Base-by-base conservation (phyloP, 1,284 basidiomycete genomes). In the Coniferiporia sulphurascens region DNA sequence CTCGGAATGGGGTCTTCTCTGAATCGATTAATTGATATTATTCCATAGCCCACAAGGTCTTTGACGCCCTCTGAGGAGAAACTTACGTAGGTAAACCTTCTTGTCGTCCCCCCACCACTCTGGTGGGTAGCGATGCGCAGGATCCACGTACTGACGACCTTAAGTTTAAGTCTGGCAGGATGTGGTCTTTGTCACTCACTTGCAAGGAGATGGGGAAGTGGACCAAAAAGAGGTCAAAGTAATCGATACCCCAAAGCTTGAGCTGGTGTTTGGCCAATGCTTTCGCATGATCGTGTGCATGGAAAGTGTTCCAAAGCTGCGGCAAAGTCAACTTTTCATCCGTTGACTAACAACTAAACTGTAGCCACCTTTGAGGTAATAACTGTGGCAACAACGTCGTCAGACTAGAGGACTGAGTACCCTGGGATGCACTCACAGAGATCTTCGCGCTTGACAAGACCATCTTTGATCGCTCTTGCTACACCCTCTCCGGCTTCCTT, bases 171-270 rank as follows among this genome's bases (percentile, higher is more conserved):
- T 41, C 38, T 3, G 12, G 38, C 38, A 10, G 3, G 15, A 2
- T 41, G 3, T 2, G 3, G 12, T 12, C 9, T 3, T 8, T 8
- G 15, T 41, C 3, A 41, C 38, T 15, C 15, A 41, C 38, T 15
- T 41, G 69, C 63, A 93, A 76, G 41, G 89, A 73, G 63, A 92
- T 78, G 19, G 91, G 91, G 79, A 93, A 92, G 71, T 93, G 91
- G 52, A 93, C 76, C 52, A 89, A 74, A 77, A 82, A 89, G 53
- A 90, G 75, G 68, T 90, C 87, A 69, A 91, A 90, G 73, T 90
- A 89, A 48, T 87, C 86, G 56, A 92, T 75, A 19, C 88, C 88
- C 91, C 91, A 93, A 64, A 83, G 78, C 3, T 72, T 73, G 35
- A 93, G 82, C 67, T 91, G 89, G 72, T 80, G 76, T 70, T 80